phyloP scores from a whole-genome alignment of 371 early-diverging fungal genomes.

The Mucor indicus region DNA sequence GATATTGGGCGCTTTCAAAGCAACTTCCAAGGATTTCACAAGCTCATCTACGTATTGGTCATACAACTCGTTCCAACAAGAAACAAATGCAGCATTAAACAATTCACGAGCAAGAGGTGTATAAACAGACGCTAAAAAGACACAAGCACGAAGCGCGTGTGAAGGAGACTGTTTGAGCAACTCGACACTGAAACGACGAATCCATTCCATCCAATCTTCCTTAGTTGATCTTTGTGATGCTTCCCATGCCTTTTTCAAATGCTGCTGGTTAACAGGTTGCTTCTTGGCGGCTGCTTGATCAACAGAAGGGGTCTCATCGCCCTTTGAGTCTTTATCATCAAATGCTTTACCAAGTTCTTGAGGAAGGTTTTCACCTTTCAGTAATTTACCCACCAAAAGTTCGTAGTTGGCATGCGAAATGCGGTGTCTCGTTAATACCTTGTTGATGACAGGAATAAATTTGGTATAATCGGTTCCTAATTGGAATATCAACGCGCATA shows the following conservation, averaged over 20 bases:
- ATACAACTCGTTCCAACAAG: slow-evolving; percentile 93
- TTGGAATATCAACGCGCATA: slow-evolving; percentile 84
- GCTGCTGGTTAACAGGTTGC: slow-evolving; percentile 84
- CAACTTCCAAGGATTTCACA: slow-evolving; percentile 81
- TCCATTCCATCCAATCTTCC: slow-evolving; percentile 98
- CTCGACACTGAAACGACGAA: slow-evolving; percentile 86
- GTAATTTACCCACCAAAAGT: slow-evolving; percentile 65
- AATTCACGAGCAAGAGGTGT: slow-evolving; percentile 86
- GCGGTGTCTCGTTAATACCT: slow-evolving; percentile 64
- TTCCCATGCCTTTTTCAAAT: slow-evolving; percentile 92
- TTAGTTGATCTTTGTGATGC: slow-evolving; percentile 85
- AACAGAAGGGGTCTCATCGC: slow-evolving; percentile 52
- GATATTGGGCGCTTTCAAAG: slow-evolving; percentile 80
- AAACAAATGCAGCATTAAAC: slow-evolving; percentile 97
- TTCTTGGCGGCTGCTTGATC: slow-evolving; percentile 58
- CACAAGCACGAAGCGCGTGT: slow-evolving; percentile 91
- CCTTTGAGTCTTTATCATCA: slow-evolving; percentile 39
- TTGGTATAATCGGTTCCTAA: slow-evolving; percentile 85
- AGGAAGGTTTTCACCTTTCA: slow-evolving; percentile 79
- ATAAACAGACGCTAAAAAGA: slow-evolving; percentile 78
- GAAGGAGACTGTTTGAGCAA: slow-evolving; percentile 96
- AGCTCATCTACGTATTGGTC: slow-evolving; percentile 93
- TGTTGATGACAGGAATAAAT: slow-evolving; percentile 87
- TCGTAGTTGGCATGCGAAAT: slow-evolving; percentile 74
- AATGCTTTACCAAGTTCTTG: slow-evolving; percentile 58